Conservation (phyloP, 2,329 filamentous ascomycete species). For the Grosmannia clavigera region DNA sequence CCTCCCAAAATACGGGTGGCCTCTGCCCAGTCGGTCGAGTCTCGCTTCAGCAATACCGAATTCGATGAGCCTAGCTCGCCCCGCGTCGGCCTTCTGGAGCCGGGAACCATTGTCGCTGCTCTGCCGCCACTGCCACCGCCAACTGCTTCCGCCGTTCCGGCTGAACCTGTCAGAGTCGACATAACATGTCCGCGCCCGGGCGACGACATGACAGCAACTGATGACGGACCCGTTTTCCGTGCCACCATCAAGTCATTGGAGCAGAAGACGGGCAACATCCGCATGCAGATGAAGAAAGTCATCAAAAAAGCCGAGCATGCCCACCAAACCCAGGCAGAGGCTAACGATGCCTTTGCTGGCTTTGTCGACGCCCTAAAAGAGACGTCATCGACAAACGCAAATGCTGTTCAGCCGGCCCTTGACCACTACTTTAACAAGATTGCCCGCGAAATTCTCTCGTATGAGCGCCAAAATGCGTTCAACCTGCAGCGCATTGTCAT, state of each 20-base stretch:
- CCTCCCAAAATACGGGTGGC: constrained; percentile 69
- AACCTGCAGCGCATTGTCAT: constrained; percentile 91
- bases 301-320: constrained; percentile 88
- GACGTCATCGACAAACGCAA: constrained; percentile 80
- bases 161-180: constrained; percentile 65
- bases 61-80: constrained; percentile 48
- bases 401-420: constrained; percentile 90
- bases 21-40: constrained; percentile 79
- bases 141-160: constrained; percentile 8
- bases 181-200: constrained; percentile 74
- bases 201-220: constrained; percentile 72
- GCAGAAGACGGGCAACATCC: constrained; percentile 92
- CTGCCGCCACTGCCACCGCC: constrained; percentile 13
- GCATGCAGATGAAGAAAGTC: constrained; percentile 88
- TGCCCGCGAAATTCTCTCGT: constrained; percentile 74
- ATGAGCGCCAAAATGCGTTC: constrained; percentile 71
- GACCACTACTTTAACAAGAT: constrained; percentile 99
- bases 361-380: constrained; percentile 83
- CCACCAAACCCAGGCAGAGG: constrained; percentile 63
- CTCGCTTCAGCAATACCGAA: constrained; percentile 64
- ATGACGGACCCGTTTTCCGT: constrained; percentile 90
- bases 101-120: constrained; percentile 10
- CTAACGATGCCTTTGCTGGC: constrained; percentile 71
- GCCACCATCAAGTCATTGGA: constrained; percentile 94
- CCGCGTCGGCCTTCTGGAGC: constrained; percentile 13